phyloP scores from a whole-genome alignment of 2,329 filamentous ascomycete genomes.

The Penicillium polonicum region DNA sequence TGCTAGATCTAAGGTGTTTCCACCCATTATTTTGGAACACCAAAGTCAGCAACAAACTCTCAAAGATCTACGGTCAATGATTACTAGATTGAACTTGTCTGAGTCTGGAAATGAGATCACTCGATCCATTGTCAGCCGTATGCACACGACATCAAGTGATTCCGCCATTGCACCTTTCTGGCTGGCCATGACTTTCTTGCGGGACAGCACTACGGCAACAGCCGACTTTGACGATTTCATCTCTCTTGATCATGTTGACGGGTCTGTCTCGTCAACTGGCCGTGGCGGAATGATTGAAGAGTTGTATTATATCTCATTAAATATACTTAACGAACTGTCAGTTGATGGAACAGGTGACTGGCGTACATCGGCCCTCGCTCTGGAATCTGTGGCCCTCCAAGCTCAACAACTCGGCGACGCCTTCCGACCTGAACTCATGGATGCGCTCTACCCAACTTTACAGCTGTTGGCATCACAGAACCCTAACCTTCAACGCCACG shows the following conservation, averaged over 20 bases:
- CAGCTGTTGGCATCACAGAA: slow-evolving; percentile 77
- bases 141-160: slow-evolving; percentile 58
- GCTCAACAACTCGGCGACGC: slow-evolving; percentile 64
- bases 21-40: slow-evolving; percentile 61
- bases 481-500: slow-evolving; percentile 69
- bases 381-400: slow-evolving; percentile 77
- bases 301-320: slow-evolving; percentile 45
- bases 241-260: slow-evolving; percentile 49
- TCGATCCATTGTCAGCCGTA: slow-evolving; percentile 62
- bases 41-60: slow-evolving; percentile 68
- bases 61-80: slow-evolving; percentile 57
- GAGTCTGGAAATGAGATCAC: slow-evolving; percentile 53
- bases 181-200: slow-evolving; percentile 72
- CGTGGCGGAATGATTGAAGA: slow-evolving; percentile 45
- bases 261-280: slow-evolving; percentile 22
- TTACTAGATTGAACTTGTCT: slow-evolving; percentile 55
- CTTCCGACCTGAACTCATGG: slow-evolving; percentile 84
- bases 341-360: slow-evolving; percentile 56
- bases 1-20: slow-evolving; percentile 47
- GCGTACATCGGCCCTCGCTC: slow-evolving; percentile 72
- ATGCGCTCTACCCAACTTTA: slow-evolving; percentile 86
- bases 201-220: slow-evolving; percentile 51
- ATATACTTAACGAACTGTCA: slow-evolving; percentile 39
- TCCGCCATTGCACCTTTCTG: slow-evolving; percentile 71
- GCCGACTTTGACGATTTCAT: slow-evolving; percentile 66